Evolutionary conservation across 805 yeast species (phyloP).

Genomic region (Teunomyces funiuensis): DNA sequence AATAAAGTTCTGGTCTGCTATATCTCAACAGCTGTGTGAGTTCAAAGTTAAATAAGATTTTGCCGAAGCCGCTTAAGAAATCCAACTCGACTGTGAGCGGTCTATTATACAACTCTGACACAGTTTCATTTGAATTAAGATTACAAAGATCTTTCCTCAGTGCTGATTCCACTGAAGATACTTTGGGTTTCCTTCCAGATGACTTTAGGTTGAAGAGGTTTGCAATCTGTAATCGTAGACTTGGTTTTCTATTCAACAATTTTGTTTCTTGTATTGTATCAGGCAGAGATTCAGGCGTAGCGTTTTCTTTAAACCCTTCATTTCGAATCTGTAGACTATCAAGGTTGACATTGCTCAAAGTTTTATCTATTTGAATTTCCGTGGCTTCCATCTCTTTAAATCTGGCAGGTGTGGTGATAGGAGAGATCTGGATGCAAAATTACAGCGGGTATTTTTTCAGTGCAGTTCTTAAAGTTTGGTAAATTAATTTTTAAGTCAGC

Average conservation of each 20-base stretch:
- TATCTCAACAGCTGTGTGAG: background rate
- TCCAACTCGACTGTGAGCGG: background rate
- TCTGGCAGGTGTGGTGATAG: background rate
- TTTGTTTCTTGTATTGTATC: background rate
- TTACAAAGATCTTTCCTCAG: background rate
- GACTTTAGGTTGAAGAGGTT: background rate
- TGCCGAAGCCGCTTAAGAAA: background rate
- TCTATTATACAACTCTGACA: background rate
- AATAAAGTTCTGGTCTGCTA: background rate
- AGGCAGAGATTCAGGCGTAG: background rate
- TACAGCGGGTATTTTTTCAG: slow-evolving; percentile 1
- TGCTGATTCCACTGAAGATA: background rate
- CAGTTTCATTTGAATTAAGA: background rate
- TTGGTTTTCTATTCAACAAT: background rate
- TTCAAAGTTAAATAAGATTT: background rate
- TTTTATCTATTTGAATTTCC: no score
- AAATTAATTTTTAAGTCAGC: background rate
- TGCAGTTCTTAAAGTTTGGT: background rate
- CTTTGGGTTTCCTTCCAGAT: background rate
- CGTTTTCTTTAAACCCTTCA: background rate
- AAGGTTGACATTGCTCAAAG: background rate
- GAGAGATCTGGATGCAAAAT: background rate
- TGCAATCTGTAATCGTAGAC: background rate
- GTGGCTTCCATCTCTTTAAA: background rate
- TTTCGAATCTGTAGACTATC: background rate